Evolutionary conservation across 495 filamentous ascomycete species (phyloP).

Genomic region (Lophiostoma macrostomum): DNA sequence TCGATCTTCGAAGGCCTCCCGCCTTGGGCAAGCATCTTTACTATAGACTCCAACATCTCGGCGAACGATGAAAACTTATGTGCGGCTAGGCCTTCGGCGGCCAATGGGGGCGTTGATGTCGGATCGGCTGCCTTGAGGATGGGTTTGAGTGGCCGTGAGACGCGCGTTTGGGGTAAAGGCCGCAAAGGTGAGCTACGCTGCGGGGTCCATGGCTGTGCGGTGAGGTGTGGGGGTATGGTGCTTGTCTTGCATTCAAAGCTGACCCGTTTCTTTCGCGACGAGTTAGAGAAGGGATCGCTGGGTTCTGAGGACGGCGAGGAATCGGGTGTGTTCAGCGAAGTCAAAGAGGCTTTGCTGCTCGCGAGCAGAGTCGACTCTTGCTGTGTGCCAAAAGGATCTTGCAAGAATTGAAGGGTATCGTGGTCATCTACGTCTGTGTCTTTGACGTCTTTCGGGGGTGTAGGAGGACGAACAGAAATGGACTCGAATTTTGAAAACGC

Average conservation of each 20-base stretch:
- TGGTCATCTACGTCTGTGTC: constrained; percentile 34
- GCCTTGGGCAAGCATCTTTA: constrained; percentile 70
- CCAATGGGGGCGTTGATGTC: constrained; percentile 43
- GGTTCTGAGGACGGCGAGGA: constrained; percentile 47
- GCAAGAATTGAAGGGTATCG: constrained; percentile 37
- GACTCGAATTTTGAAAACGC: constrained; percentile 35
- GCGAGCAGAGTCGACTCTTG: constrained; percentile 1
- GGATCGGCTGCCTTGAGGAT: constrained; percentile 71
- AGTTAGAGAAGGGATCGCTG: constrained; percentile 38
- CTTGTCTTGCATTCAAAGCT: constrained; percentile 55
- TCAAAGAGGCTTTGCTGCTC: constrained; percentile 1
- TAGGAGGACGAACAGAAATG: constrained; percentile 56
- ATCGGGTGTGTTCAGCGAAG: constrained; percentile 46
- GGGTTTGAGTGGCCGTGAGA: constrained; percentile 70
- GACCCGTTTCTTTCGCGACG: constrained; percentile 58
- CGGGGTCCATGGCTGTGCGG: constrained; percentile 46
- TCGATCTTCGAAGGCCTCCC: constrained; percentile 71
- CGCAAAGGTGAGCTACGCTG: constrained; percentile 47
- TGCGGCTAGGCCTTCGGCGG: constrained; percentile 37
- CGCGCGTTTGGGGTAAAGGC: constrained; percentile 56
- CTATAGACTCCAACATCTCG: constrained; percentile 79
- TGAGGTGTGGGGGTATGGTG: constrained; percentile 65
- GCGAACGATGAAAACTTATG: constrained; percentile 50
- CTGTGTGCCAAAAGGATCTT: constrained; percentile 36
- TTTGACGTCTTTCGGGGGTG: constrained; percentile 58